phyloP scores from a whole-genome alignment of 148 eudicot species.

The Simmondsia chinensis region DNA sequence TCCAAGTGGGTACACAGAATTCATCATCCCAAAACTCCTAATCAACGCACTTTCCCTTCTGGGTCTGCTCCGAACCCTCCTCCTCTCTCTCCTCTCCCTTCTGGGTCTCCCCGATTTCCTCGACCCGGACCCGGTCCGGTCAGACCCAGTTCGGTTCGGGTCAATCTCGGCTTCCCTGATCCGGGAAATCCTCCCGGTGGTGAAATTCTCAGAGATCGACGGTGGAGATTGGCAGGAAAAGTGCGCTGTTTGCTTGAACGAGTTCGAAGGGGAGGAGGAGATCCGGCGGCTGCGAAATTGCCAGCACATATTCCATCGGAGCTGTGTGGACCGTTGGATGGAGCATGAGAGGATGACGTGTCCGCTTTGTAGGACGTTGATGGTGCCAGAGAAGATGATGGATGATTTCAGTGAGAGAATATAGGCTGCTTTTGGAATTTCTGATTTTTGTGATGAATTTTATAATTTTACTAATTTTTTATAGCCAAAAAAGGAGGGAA shows the following conservation, averaged over 20 bases:
- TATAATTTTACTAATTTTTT: conserved; percentile 28
- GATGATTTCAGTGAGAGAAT: conserved; percentile 40
- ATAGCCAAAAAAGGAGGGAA: no score
- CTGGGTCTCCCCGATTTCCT: conserved; percentile 51
- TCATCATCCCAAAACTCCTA: no score
- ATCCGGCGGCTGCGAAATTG: conserved; percentile 44
- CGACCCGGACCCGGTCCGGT: conserved; percentile 36
- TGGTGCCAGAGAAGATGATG: conserved; percentile 41
- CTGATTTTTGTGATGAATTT: conserved; percentile 47
- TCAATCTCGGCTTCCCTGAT: conserved; percentile 54
- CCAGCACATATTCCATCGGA: conserved; percentile 41
- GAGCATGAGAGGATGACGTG: conserved; percentile 64
- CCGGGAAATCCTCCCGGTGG: conserved; percentile 64
- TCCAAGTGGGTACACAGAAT: no score
- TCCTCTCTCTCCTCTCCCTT: conserved; percentile 15
- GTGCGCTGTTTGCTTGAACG: conserved; percentile 61
- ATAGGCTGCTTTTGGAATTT: conserved; percentile 39
- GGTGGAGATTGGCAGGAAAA: conserved; percentile 34
- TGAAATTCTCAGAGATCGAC: conserved; percentile 40
- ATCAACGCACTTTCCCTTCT: no score
- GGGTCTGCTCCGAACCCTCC: conserved; percentile 23
- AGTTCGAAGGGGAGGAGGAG: conserved; percentile 46
- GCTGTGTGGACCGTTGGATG: conserved; percentile 81
- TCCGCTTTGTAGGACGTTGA: conserved; percentile 50
- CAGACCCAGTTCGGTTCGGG: conserved; percentile 14